Percentiles rank a stretch among this genome's conserved stretches.
These are phyloP conservation scores for Gardenia jasminoides DNA, from an alignment of 257 asterid genomes.

Conservation along the genomic window DNA sequence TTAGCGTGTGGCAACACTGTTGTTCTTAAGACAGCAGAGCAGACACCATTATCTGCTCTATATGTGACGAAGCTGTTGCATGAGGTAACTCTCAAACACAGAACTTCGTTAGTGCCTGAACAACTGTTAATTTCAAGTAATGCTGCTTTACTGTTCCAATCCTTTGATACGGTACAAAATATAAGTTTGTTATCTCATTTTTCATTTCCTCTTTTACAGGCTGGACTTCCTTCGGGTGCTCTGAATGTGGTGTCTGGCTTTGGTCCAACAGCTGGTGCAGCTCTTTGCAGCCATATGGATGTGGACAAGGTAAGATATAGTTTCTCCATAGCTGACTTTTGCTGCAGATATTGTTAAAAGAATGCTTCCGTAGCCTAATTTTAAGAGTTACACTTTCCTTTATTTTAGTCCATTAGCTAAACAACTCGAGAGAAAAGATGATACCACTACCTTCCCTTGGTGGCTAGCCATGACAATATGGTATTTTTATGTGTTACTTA, in stretches of 20 bases:
- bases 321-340: background rate
- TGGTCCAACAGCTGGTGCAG: constrained; percentile 93
- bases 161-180: background rate
- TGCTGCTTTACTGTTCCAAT: background rate
- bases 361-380: background rate
- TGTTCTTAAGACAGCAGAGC: constrained; percentile 95
- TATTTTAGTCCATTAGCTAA: background rate
- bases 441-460: background rate
- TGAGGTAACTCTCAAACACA: constrained; percentile 53
- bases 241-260: constrained; percentile 84
- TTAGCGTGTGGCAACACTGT: constrained; percentile 82
- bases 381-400: background rate
- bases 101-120: background rate
- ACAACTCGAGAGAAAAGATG: background rate
- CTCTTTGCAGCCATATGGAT: constrained; percentile 96
- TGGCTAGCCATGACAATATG: background rate
- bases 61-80: constrained; percentile 70
- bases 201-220: constrained; percentile 43
- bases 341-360: background rate
- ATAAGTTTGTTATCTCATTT: background rate
- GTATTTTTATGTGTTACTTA: background rate
- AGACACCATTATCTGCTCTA: constrained; percentile 90
- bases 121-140: background rate
- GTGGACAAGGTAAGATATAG: constrained; percentile 78
- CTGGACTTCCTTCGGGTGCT: constrained; percentile 95